Base-by-base conservation (phyloP, 345 rosid species). In the Brassica cretica region DNA sequence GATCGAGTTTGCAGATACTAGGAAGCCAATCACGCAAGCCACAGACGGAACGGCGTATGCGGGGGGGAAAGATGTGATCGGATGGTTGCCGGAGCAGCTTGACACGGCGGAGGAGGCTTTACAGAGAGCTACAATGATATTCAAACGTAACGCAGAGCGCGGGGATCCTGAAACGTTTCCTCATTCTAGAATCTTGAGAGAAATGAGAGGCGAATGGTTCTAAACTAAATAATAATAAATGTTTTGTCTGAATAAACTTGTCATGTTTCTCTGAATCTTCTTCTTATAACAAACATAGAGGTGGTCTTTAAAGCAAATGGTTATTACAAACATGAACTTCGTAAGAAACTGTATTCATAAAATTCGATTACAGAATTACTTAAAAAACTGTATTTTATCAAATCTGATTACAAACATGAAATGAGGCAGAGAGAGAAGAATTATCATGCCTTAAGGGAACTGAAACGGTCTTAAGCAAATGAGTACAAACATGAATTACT, bases 41-140 rank as follows among this genome's bases (percentile, higher is more conserved):
- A 88, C 94, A 0, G 96, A 87, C 25, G 90, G 91, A 27, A 85
- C 82, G 0, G 88, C 78, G 19, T 14, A 64, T 3, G 80, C 86
- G 0, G 78, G 49, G 11, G 79, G 68, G 0, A 73, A 64, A 33
- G 88, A 78, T 16, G 85, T 77, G 65, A 77, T 86, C 2, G 88
- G 88, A 55, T 92, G 97, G 94, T 64, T 67, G 0, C 90, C 94
- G 49, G 98, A 90, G 81, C 96, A 92, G 88, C 79, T 89, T 1
- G 97, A 89, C 37, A 86, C 93, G 56, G 96, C 94, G 11, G 98
- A 94, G 82, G 94, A 94, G 66, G 30, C 96, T 10, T 72, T 94
- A 1, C 58, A 21, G 78, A 87, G 87, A 79, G 98, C 93, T 1
- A 55, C 82, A 0, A 68, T 81, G 89, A 89, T 90, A 14, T 91